Base-by-base conservation (phyloP, 2,329 filamentous ascomycete species). In the Diplodia sapinea region DNA sequence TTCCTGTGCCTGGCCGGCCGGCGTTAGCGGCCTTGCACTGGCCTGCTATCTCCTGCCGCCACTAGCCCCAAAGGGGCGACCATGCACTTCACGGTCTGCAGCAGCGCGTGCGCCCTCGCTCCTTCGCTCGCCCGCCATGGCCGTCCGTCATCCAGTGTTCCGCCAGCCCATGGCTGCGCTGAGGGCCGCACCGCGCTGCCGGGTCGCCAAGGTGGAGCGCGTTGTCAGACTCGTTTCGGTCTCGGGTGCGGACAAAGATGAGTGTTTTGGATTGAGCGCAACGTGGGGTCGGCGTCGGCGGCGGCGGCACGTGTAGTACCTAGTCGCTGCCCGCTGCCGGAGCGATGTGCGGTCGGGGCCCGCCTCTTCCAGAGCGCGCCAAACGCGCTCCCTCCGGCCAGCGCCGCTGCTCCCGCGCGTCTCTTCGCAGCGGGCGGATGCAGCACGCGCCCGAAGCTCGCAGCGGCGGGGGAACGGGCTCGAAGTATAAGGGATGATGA, bases 1-100 rank as follows among this genome's bases (percentile, higher is more conserved):
- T 50, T 56, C 54, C 57, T 62, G 57, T 62, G 59, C 59, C 59
- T 63, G 59, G 59, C n/a, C 59, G 43, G 59, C 59, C 43, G 59
- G 59, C 59, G 29, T 63, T 51, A 63, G 59, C 59, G 57, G 26
- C 20, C 55, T 59, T 40, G 26, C 40, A 26, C 40, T 62, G 40
- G 56, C 29, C 57, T 62, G 38, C 57, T 38, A 36, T 51, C 43
- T 38, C 47, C 43, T 51, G 43, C 59, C 43, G 59, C 43, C 26
- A 4, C 59, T 63, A 63, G 59, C 59, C 59, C 47, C 13, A 33
- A 51, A 63, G 31, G 47, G 59, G 59, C 31, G 31, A 20, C 59
- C 47, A 63, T 63, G 59, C 59, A 33, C 59, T 63, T 63, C 50
- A 33, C 59, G 12, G 43, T 38, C 33, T 63, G 57, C 57, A 15